Evolutionary conservation across 139 green algal genomes (phyloP), one percentile per base, ranked within the genome.

Genomic region (Coelastrella sp.): DNA sequence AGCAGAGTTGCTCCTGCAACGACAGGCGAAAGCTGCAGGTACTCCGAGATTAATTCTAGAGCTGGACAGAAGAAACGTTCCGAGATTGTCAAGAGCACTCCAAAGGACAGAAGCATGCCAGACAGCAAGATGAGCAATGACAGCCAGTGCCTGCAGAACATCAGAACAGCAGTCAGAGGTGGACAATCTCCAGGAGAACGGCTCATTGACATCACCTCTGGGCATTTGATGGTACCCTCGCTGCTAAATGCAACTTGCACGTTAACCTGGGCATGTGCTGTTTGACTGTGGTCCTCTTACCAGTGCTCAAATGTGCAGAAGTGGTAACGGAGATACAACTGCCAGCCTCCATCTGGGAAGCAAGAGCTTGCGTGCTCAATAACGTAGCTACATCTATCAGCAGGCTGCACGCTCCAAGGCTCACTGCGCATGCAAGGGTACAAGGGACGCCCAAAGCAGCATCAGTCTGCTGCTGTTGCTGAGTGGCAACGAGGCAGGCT

Each of bases 1-100:
- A 97, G 92, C 84, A 97, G 90, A 12, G 94, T 96, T 11, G 93
- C 95, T 4, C 95, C 95, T 1, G 95, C 94, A 22, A 96, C 92
- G 1, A 92, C 92, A 4, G 94, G 92, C 5, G 94, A 89, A 61
- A 97, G 83, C 57, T 84, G 68, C 25, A 95, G 75, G 74, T 94
- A 91, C 68, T 94, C 92, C 9, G 94, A 92, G 0, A 96, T 90
- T 12, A 93, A 80, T 87, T 96, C 95, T 22, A 97, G 83, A n/a
- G 92, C 90, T 15, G 95, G 94, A 74, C 90, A 94, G 89, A 96
- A 95, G 83, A 95, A 96, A n/a, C 88, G 87, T 79, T 96, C 92
- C 9, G 94, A 93, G 8, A 91, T 89, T 12, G 92, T 89, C n/a
- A 93, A 79, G 90, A 96, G 88, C 0, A 94, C 27, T 4, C n/a